phyloP scores from a whole-genome alignment of 177 flowering plant genomes.

The Telopea speciosissima region DNA sequence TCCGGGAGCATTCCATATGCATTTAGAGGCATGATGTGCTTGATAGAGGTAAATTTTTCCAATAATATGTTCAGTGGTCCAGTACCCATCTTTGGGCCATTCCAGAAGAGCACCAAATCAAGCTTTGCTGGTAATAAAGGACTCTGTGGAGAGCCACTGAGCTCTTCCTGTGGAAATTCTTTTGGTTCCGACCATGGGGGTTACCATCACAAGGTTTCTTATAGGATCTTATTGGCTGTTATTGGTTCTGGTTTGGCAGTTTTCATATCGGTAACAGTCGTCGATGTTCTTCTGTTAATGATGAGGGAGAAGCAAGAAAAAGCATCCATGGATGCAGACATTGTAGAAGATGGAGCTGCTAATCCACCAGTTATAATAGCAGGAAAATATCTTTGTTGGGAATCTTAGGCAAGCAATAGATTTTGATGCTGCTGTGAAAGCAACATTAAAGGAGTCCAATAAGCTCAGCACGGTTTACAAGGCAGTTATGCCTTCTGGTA shows the following conservation, averaged over 20 bases:
- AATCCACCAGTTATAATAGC: conserved; percentile 55
- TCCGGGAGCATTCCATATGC: conserved; percentile 65
- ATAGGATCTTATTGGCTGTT: conserved; percentile 69
- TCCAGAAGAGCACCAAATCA: conserved; percentile 77
- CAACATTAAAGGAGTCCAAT: conserved; percentile 82
- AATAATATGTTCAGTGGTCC: conserved; percentile 70
- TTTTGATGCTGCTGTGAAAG: conserved; percentile 75
- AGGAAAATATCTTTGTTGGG: conserved; percentile 79
- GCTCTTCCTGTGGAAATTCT: conserved; percentile 40
- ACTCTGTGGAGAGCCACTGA: conserved; percentile 87
- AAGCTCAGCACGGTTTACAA: conserved; percentile 72
- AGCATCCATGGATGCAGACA: conserved; percentile 42
- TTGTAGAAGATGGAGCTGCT: conserved; percentile 30
- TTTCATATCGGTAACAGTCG: conserved; percentile 60
- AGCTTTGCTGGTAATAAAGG: conserved; percentile 80
- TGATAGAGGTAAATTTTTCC: conserved; percentile 90
- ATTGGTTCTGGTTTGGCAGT: conserved; percentile 89
- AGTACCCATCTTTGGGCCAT: conserved; percentile 71
- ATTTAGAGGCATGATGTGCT: conserved; percentile 84
- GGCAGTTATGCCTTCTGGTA: conserved; percentile 96
- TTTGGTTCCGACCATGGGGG: conserved; percentile 20
- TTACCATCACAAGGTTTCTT: conserved; percentile 76
- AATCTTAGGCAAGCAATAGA: conserved; percentile 86
- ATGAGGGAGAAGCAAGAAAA: conserved; percentile 91
- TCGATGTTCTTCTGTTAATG: conserved; percentile 86